phyloP scores from a whole-genome alignment of 306 rosid species.

The Lagenaria siceraria region DNA sequence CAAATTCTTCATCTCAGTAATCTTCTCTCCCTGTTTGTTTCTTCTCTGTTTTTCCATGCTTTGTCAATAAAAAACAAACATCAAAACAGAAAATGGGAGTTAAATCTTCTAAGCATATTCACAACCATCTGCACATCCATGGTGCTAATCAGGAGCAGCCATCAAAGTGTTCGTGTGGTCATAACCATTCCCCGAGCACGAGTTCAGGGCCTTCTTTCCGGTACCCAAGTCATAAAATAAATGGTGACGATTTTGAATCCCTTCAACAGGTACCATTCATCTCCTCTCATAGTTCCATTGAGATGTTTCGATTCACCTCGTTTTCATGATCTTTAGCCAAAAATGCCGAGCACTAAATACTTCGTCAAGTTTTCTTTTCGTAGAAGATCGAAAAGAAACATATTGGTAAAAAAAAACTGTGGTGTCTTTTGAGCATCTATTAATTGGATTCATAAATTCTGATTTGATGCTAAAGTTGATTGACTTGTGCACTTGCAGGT shows the following conservation, averaged over 20 bases:
- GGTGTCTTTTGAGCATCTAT: background rate
- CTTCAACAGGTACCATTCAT: conserved; percentile 13
- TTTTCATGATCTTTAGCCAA: background rate
- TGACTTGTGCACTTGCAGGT: conserved; percentile 6
- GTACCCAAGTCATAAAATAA: background rate
- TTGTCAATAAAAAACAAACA: background rate
- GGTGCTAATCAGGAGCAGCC: background rate
- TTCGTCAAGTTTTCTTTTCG: background rate
- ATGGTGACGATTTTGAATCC: conserved; percentile 11
- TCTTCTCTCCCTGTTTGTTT: background rate
- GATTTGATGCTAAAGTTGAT: background rate
- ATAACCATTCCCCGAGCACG: background rate
- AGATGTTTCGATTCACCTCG: background rate
- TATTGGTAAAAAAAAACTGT: background rate
- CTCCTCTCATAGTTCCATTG: background rate
- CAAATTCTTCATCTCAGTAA: background rate
- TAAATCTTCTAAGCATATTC: background rate
- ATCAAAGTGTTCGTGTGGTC: background rate
- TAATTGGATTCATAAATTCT: background rate
- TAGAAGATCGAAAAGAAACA: background rate
- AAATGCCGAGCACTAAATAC: background rate
- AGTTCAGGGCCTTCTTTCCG: background rate
- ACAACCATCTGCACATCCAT: background rate
- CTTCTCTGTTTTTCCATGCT: background rate
- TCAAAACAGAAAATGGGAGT: conserved; percentile 7